Evolutionary conservation across 495 filamentous ascomycete species (phyloP).

Genomic region (Terfezia boudieri): DNA sequence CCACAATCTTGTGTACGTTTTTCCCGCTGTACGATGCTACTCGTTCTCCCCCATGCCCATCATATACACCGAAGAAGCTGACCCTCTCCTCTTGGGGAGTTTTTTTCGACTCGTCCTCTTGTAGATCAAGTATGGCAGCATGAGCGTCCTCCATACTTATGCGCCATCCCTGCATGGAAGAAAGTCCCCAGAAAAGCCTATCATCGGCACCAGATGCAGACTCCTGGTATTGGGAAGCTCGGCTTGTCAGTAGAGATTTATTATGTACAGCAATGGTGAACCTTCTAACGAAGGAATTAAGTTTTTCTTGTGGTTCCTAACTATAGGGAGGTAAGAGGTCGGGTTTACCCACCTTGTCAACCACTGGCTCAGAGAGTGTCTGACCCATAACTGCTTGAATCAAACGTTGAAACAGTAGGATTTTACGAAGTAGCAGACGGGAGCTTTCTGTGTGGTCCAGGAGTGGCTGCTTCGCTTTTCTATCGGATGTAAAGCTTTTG

Average conservation of each 20-base stretch:
- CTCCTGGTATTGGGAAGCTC: slow-evolving; percentile 28
- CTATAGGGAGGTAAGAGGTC: background rate
- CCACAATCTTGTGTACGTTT: slow-evolving; percentile 77
- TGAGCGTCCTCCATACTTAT: slow-evolving; percentile 99
- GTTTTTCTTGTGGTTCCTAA: too few species aligned
- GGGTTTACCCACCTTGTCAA: slow-evolving; percentile 66
- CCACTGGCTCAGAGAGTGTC: slow-evolving; percentile 95
- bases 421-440: too few species aligned
- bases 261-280: too few species aligned
- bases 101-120: slow-evolving; percentile 36
- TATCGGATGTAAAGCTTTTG: too few species aligned
- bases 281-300: too few species aligned
- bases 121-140: slow-evolving; percentile 66
- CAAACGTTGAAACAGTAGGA: too few species aligned
- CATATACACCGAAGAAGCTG: slow-evolving; percentile 94
- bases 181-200: slow-evolving; percentile 73
- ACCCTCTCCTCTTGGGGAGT: slow-evolving; percentile 46
- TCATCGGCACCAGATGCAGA: slow-evolving; percentile 85
- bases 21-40: slow-evolving; percentile 85
- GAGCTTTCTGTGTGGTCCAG: too few species aligned
- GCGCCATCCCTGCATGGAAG: slow-evolving; percentile 98
- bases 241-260: too few species aligned
- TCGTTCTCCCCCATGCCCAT: slow-evolving; percentile 92
- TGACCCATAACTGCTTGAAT: slow-evolving; percentile 51
- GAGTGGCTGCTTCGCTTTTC: too few species aligned